phyloP scores from a whole-genome alignment of 148 eudicot genomes.

The Rhododendron williamsianum region DNA sequence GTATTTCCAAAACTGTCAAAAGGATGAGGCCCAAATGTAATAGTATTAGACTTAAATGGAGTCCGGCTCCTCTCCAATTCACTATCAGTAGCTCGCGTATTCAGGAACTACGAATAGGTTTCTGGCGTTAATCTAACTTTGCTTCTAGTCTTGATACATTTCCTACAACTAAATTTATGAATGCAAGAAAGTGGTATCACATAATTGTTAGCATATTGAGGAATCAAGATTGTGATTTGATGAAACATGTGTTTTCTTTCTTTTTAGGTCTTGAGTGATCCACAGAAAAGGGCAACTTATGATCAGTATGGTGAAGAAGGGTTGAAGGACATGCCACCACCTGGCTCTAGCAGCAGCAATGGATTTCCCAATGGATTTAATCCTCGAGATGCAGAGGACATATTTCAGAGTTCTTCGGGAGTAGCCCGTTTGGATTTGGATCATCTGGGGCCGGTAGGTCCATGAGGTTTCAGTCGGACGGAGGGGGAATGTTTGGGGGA shows the following conservation, averaged over 20 bases:
- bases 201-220: not conserved
- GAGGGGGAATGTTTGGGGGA: constrained; percentile 30
- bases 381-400: constrained; percentile 85
- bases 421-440: constrained; percentile 70
- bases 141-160: not conserved
- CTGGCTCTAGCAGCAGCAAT: constrained; percentile 32
- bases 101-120: not conserved
- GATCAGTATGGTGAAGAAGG: constrained; percentile 94
- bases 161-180: not conserved
- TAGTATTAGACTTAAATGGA: not conserved
- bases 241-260: not conserved
- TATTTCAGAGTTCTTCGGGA: constrained; percentile 86
- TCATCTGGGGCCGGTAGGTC: constrained; percentile 42
- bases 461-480: constrained; percentile 44
- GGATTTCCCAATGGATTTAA: constrained; percentile 37
- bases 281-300: constrained; percentile 48
- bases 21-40: not conserved
- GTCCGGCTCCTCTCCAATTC: too few species aligned
- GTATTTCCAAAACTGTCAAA: not conserved
- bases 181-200: not conserved
- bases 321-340: constrained; percentile 53
- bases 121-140: not conserved
- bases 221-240: not conserved
- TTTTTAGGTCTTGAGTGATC: constrained; percentile 68
- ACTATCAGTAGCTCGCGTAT: not conserved